Evolutionary conservation across 2,329 filamentous ascomycete species (phyloP).

Genomic region (Rutstroemia sp.): DNA sequence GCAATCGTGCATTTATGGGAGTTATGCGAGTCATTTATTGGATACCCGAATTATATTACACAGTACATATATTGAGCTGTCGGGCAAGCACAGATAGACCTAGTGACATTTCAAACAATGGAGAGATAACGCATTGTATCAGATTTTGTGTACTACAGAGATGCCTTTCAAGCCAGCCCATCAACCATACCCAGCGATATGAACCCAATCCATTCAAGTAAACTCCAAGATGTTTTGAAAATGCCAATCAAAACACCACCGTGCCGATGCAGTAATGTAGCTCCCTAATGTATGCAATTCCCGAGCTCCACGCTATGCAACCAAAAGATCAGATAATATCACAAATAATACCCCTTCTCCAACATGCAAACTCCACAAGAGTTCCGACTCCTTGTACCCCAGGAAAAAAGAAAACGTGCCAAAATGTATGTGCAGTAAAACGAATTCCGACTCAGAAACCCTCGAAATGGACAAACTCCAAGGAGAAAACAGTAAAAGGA

Average conservation of each 20-base stretch:
- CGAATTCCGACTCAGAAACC: too few relatives aligned
- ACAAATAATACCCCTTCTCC: not conserved
- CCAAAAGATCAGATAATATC: not conserved
- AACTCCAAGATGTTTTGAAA: too few relatives aligned
- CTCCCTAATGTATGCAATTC: not conserved
- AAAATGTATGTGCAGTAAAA: too few relatives aligned
- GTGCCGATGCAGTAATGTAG: conserved; percentile 1
- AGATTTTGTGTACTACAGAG: too few relatives aligned
- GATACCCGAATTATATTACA: conserved; percentile 18
- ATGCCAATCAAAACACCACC: not conserved
- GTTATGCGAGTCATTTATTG: conserved; percentile 15
- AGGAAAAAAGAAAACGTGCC: too few relatives aligned
- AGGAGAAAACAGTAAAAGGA: not conserved
- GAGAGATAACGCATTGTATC: too few relatives aligned
- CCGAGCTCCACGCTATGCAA: conserved; percentile 11
- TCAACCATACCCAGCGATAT: too few relatives aligned
- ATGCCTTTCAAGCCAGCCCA: too few relatives aligned
- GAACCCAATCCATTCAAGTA: too few relatives aligned
- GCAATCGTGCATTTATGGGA: conserved; percentile 22
- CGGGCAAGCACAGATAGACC: not conserved
- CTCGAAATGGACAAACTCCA: not conserved
- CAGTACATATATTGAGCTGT: not conserved
- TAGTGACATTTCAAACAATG: not conserved
- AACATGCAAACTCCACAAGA: not conserved
- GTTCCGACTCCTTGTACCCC: too few relatives aligned